Evolutionary conservation across 305 asterid species (phyloP).

Genomic region (Fraxinus floribunda): DNA sequence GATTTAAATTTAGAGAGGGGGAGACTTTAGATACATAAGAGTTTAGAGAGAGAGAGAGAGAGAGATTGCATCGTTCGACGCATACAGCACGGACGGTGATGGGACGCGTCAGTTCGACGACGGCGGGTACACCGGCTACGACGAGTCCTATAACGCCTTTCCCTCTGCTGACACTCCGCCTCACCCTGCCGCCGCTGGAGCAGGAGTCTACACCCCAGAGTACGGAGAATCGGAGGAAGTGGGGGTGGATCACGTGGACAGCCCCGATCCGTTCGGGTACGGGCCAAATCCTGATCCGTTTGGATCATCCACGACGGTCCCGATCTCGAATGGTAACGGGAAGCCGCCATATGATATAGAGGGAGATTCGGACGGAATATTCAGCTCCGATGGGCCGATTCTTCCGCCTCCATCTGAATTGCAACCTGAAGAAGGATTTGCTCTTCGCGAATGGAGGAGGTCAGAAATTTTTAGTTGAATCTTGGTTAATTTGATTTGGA

Average conservation of each 20-base stretch:
- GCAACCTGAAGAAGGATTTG: conserved; percentile 58
- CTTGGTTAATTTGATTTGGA: background rate
- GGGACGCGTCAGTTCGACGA: conserved; percentile 51
- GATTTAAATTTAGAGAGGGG: background rate
- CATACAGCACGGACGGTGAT: conserved; percentile 66
- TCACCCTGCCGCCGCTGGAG: conserved; percentile 33
- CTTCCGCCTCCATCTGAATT: conserved; percentile 62
- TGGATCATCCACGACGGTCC: conserved; percentile 44
- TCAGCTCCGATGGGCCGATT: conserved; percentile 58
- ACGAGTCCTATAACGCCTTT: conserved; percentile 45
- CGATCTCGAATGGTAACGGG: conserved; percentile 76
- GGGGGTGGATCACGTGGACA: conserved; percentile 53
- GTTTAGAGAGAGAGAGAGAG: background rate
- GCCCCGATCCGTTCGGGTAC: conserved; percentile 70
- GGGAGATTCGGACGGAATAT: conserved; percentile 65
- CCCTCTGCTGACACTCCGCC: conserved; percentile 61
- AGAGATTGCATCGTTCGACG: conserved; percentile 67
- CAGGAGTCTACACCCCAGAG: conserved; percentile 38
- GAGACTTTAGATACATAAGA: background rate
- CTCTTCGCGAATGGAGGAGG: conserved; percentile 75
- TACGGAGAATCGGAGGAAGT: conserved; percentile 49
- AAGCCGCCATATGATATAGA: conserved; percentile 43
- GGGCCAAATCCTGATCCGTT: conserved; percentile 47
- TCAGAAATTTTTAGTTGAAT: conserved; percentile 23
- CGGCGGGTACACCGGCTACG: conserved; percentile 50